Base-by-base conservation (phyloP, 2,329 filamentous ascomycete species). In the Corynespora cassiicola region DNA sequence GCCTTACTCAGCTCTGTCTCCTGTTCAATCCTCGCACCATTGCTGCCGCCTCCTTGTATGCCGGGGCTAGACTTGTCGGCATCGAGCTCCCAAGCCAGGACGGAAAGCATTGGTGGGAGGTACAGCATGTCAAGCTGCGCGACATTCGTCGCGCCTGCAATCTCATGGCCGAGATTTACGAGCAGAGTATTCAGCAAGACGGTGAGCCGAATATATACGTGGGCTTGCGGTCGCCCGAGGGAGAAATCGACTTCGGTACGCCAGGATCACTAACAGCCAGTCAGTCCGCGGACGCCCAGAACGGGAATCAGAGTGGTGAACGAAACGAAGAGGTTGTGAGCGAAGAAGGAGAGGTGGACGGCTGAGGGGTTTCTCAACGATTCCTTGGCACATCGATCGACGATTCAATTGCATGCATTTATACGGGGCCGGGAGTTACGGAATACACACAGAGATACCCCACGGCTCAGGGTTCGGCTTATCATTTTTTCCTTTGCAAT, bases 71-170 rank as follows among this genome's bases (percentile, higher is more conserved):
- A 27, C 85, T 90, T 57, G 87, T 84, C 20, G 78, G 82, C 22
- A 78, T 90, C 21, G 80, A 78, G n/a, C 85, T 97, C 38, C 74
- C 77, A 50, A 88, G 95, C 54, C 75, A 86, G 26, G 74, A 84
- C 34, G 88, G 87, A 23, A 79, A 83, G 54, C 79, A 91, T 0
- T 99, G 94, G 94, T 99, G 92, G 92, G 85, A 85, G 43, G 79
- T 82, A 39, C 72, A 96, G 35, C 81, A 82, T 21, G 87, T 90
- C 22, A 80, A 84, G 47, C 77, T 92, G 51, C 75, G 77, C 15
- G 82, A 87, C 46, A 87, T 95, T 47, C 72, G 79, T 26, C 79
- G 79, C 54, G 89, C 90, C 4, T 88, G 91, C 54, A 84, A 87
- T 37, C 78, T 88, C 36, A 87, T 96, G 75, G 81, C 83, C 22